Conservation (phyloP, 2,329 filamentous ascomycete species). For the Cercospora beticola region DNA sequence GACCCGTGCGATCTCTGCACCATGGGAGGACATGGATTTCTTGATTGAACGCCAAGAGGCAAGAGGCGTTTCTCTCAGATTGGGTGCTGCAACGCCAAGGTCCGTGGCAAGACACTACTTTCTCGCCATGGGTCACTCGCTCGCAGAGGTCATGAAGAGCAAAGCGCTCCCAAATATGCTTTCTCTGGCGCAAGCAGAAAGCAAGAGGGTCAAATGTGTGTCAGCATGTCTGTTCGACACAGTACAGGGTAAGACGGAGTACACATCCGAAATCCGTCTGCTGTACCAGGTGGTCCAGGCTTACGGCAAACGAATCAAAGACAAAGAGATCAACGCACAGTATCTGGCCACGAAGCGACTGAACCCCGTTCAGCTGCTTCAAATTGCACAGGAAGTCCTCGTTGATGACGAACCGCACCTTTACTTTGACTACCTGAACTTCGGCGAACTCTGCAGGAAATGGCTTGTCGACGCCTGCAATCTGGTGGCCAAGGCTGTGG, state of each 20-base stretch:
- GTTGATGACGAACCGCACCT: neutral
- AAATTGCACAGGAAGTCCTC: neutral
- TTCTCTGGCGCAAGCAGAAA: neutral
- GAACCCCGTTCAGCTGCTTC: neutral
- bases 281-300: neutral
- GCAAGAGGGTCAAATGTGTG: neutral
- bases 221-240: neutral
- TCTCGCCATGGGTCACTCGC: neutral
- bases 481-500: neutral
- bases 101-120: neutral
- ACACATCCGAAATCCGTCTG: neutral
- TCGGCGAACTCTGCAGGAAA: neutral
- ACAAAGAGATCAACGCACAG: neutral
- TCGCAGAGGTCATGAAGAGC: neutral
- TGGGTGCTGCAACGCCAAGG: neutral
- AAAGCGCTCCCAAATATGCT: neutral
- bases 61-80: neutral
- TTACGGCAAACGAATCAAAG: neutral
- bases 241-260: neutral
- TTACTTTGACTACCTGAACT: neutral
- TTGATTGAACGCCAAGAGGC: neutral
- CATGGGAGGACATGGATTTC: neutral
- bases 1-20: neutral
- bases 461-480: neutral
- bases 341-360: neutral